Conservation (phyloP, 75 land plant species). For the Cryptomeria japonica region DNA sequence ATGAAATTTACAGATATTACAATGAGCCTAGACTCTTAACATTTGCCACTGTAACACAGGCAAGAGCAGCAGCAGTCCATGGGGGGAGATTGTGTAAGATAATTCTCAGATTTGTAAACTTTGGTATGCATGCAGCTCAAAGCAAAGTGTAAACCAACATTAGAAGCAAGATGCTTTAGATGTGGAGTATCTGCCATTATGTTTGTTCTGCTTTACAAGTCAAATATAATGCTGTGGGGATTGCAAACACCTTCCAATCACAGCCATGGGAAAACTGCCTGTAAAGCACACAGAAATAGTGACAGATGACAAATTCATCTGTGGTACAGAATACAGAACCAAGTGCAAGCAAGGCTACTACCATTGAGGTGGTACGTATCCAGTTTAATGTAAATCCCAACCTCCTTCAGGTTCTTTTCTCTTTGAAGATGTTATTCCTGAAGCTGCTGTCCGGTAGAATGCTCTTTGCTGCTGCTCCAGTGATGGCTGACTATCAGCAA, state of each 20-base stretch:
- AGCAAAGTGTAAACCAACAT: background rate
- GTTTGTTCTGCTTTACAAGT: no score
- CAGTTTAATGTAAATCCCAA: conserved; percentile 51
- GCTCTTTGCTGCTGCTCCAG: conserved; percentile 39
- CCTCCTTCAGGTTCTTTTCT: conserved; percentile 92
- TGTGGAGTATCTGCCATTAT: background rate
- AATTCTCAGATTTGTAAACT: background rate
- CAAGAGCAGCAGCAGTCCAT: conserved; percentile 5
- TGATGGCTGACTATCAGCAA: conserved; percentile 39
- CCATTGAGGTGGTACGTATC: conserved; percentile 63
- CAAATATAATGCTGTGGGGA: background rate
- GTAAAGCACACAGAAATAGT: background rate
- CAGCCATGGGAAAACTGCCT: background rate
- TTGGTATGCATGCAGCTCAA: background rate
- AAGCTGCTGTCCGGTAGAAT: conserved; percentile 17
- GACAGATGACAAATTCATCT: background rate
- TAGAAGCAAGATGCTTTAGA: conserved; percentile 1
- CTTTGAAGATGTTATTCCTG: conserved; percentile 38
- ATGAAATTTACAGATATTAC: conserved; percentile 18
- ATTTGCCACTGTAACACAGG: background rate
- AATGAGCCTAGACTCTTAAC: conserved; percentile 7
- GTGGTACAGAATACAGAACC: background rate
- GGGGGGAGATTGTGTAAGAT: background rate
- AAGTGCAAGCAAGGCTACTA: conserved; percentile 26
- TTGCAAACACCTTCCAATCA: background rate